These are phyloP conservation scores for Chalciporus sp. DNA, from an alignment of 1,284 basidiomycete genomes.

Conservation along the genomic window DNA sequence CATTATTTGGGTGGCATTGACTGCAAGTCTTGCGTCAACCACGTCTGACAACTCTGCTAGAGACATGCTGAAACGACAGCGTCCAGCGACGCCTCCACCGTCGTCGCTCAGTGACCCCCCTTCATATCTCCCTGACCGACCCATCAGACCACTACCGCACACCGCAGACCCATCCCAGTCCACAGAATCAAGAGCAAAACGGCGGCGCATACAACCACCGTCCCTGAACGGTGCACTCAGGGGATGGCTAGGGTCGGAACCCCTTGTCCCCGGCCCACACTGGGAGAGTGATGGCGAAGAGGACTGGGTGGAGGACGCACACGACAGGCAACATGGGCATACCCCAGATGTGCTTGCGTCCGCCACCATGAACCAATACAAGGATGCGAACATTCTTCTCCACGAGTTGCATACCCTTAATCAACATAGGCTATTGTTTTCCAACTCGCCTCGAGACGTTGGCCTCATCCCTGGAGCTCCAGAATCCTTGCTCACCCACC, in stretches of 20 bases:
- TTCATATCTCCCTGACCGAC: conserved; percentile 31
- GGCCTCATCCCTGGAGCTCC: not conserved
- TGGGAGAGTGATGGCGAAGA: conserved; percentile 39
- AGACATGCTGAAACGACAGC: conserved; percentile 69
- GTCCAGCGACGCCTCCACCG: conserved; percentile 52
- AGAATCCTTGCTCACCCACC: not conserved
- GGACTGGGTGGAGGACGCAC: conserved; percentile 35
- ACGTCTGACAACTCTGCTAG: conserved; percentile 2
- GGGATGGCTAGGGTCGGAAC: conserved; percentile 41
- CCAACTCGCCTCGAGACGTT: conserved; percentile 22
- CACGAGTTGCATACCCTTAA: conserved; percentile 69
- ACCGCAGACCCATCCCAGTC: conserved; percentile 16
- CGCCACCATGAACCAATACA: conserved; percentile 44
- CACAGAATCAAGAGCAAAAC: conserved; percentile 37
- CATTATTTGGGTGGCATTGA: not conserved
- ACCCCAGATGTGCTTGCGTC: conserved; percentile 1
- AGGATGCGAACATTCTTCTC: conserved; percentile 59
- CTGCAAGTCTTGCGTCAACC: conserved; percentile 1
- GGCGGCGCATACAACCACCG: conserved; percentile 49
- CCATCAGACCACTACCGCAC: conserved; percentile 27
- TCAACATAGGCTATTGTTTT: conserved; percentile 57
- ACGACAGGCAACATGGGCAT: conserved; percentile 10
- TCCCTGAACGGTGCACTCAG: conserved; percentile 46
- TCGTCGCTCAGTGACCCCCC: conserved; percentile 41
- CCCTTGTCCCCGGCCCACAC: not conserved